A percentile compares a stretch with the other conserved stretches of the same genome.
These are phyloP conservation scores for Podospora pseudopauciseta DNA, from an alignment of 495 filamentous ascomycete genomes.

Conservation along the genomic window DNA sequence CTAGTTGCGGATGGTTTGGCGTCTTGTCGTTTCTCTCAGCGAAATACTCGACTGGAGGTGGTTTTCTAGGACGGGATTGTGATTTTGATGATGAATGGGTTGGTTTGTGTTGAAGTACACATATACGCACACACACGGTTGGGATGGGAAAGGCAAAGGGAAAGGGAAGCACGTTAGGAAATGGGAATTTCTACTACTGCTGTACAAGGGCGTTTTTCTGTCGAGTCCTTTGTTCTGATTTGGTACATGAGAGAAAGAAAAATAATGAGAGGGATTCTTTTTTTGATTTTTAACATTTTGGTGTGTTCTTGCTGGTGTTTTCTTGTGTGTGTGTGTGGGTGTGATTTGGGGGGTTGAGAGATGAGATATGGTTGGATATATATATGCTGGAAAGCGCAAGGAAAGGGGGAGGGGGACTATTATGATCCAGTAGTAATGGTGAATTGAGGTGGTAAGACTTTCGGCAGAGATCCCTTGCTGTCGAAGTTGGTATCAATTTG, in stretches of 20 bases:
- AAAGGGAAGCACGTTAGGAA: not conserved
- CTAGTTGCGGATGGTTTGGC: not conserved
- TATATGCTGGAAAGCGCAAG: not conserved
- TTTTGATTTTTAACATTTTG: not conserved
- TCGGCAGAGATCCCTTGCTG: not conserved
- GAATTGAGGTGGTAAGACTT: not conserved
- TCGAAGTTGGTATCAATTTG: too few species aligned
- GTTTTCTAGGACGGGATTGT: not conserved
- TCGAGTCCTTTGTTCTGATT: constrained; percentile 2
- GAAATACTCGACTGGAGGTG: too few species aligned
- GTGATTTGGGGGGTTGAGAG: not conserved
- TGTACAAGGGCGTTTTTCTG: not conserved
- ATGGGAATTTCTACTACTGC: not conserved
- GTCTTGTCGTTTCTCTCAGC: not conserved
- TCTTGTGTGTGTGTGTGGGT: not conserved
- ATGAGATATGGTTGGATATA: not conserved
- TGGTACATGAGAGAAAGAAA: not conserved
- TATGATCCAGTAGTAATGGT: not conserved
- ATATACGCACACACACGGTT: not conserved
- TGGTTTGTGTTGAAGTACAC: not conserved
- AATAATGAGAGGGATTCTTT: constrained; percentile 6
- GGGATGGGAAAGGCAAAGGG: not conserved
- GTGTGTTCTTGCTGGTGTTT: not conserved
- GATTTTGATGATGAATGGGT: not conserved
- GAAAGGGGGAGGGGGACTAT: not conserved